Base-by-base conservation (phyloP, 164 flowering plant genomes). In the Piper betle region DNA sequence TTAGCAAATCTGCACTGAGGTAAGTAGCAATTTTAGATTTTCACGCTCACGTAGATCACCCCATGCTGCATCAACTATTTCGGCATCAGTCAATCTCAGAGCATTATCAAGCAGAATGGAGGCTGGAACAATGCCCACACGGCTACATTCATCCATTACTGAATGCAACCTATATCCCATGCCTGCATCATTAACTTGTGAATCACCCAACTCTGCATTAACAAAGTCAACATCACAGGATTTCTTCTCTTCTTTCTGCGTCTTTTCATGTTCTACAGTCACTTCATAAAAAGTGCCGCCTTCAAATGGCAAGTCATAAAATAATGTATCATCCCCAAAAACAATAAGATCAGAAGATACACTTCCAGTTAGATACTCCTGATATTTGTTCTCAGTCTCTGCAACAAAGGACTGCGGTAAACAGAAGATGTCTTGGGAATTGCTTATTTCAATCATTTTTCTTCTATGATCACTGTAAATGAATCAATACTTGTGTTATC, bases 371-470 rank as follows among this genome's bases (percentile, higher is more conserved):
- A 55, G 6, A 41, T 4, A 60, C 20, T 69, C 80, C 17, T n/a
- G 62, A 66, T 74, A 87, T 67, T 68, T 56, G 40, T 82, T 58
- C 71, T 71, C 80, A 57, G 97, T 85, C 69, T 88, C 97, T 33
- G 90, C 86, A 74, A 94, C 91, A 78, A 73, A 82, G 43, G 95
- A 88, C 71, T 88, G 93, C 37, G 97, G 96, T 56, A 87, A 91
- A 75, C 69, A 74, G 33, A 96, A 91, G 9, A 80, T 40, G 59
- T 83, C 87, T 59, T 61, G 53, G 62, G 81, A 80, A 56, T 64
- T 71, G 64, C 74, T 75, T 20, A 60, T 59, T 4, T 74, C 74
- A 52, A 4, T 9, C 4, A 41, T 4, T 41, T 41, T 41, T 41
- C 43, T 41, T 41, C 6, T 41, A 41, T 4, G 4, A 41, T 41